phyloP scores from a whole-genome alignment of 2,329 filamentous ascomycete species.

The Calonectria ilicicola region DNA sequence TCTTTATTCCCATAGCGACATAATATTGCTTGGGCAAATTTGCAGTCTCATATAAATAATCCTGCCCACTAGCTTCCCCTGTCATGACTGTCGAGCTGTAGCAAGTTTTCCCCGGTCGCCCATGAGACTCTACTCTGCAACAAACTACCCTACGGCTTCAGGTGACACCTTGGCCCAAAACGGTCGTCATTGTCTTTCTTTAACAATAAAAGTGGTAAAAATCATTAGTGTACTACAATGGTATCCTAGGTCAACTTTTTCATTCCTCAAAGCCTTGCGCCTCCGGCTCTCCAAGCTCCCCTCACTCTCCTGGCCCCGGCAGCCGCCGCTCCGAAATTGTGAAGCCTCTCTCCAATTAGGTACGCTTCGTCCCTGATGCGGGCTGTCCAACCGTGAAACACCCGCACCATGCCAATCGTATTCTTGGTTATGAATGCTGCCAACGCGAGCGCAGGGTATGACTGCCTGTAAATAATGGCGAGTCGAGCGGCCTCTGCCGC shows the following conservation, averaged over 20 bases:
- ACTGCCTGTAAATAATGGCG: conserved; percentile 63
- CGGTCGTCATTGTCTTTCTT: neutral
- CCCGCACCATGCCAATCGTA: conserved; percentile 64
- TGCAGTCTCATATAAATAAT: neutral
- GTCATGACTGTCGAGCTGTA: too few relatives aligned
- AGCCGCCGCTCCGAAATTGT: conserved; percentile 81
- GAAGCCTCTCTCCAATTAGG: conserved; percentile 90
- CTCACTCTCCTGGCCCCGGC: conserved; percentile 50
- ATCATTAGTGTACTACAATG: conserved; percentile 13
- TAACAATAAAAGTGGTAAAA: conserved; percentile 1
- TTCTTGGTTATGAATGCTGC: conserved; percentile 58
- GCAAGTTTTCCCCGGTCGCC: too few relatives aligned
- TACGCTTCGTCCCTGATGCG: conserved; percentile 95
- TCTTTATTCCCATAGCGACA: neutral
- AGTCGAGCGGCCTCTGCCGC: conserved; percentile 42
- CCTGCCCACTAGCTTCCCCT: too few relatives aligned
- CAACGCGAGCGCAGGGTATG: conserved; percentile 76
- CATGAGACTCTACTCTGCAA: too few relatives aligned
- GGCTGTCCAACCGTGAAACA: conserved; percentile 81
- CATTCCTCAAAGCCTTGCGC: conserved; percentile 43
- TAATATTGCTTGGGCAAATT: neutral
- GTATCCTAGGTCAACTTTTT: neutral
- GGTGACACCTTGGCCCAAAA: neutral
- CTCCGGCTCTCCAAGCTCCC: conserved; percentile 52
- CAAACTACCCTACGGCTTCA: neutral